Conservation (phyloP, 23 red algal genomes). For the Cyanidiococcus yangmingshanensis region DNA sequence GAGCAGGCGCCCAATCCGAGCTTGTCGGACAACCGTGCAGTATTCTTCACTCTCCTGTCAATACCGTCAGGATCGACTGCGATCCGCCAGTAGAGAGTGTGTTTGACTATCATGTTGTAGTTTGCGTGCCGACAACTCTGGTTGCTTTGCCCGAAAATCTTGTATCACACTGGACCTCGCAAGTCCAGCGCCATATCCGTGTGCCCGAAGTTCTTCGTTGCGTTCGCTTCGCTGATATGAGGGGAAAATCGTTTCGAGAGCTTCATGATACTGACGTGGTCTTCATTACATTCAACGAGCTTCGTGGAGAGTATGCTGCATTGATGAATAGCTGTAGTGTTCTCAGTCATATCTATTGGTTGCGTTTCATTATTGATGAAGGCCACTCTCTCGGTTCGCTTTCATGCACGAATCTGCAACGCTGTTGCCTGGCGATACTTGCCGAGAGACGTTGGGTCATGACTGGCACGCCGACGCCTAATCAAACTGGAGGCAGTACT, state of each 20-base stretch:
- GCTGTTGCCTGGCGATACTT: conserved; percentile 36
- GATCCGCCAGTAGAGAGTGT: background rate
- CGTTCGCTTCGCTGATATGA: background rate
- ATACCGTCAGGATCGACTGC: background rate
- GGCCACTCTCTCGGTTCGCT: conserved; percentile 56
- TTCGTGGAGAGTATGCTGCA: conserved; percentile 30
- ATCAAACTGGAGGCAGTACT: background rate
- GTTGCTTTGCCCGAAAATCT: conserved; percentile 62
- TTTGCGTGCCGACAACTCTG: conserved; percentile 67
- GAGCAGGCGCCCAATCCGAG: no score
- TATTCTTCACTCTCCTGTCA: no score
- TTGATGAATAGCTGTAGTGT: conserved; percentile 18
- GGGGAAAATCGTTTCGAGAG: conserved; percentile 19
- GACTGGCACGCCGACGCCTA: conserved; percentile 89
- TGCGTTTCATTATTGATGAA: conserved; percentile 83
- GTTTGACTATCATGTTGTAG: conserved; percentile 1
- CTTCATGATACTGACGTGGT: conserved; percentile 53
- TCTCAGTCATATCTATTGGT: conserved; percentile 66
- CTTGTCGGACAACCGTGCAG: no score
- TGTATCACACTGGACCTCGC: conserved; percentile 59
- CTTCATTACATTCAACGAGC: conserved; percentile 44
- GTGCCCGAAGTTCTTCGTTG: conserved; percentile 13
- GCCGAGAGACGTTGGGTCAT: conserved; percentile 90
- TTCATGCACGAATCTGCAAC: conserved; percentile 24
- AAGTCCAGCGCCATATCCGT: conserved; percentile 43